Evolutionary conservation across 345 rosid genomes (phyloP), one percentile per base, ranked within the genome.

Genomic region (Hevea brasiliensis): DNA sequence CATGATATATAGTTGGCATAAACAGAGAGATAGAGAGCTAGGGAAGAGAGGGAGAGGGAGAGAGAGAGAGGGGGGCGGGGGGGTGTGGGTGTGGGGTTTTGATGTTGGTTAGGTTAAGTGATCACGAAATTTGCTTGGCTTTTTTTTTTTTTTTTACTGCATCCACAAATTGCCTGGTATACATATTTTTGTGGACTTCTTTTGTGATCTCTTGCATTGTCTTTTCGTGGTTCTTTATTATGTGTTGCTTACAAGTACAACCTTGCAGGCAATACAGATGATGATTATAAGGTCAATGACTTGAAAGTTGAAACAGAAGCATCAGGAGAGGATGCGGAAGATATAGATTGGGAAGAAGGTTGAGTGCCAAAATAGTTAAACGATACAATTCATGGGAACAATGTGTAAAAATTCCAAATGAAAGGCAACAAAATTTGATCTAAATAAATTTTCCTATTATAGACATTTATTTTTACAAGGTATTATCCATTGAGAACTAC

Each of bases 331-430:
- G 92, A 92, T 3, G 94, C 88, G 10, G 97, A 92, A 14, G 55
- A 50, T 47, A 72, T 89, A 14, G 94, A 88, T 58, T 92, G 98
- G 95, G 97, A 92, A 87, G 97, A 94, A 89, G 94, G 89, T 58
- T 91, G 78, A 89, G 60, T 53, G 56, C 27, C 10, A 41, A 32
- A 42, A 15, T 18, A 26, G 10, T n/a, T 10, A n/a, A 32, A 9
- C 6, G 15, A 50, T 32, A 24, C n/a, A 18, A 23, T 12, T 17
- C 18, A 5, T 20, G 68, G 7, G 14, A 26, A 45, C 24, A 15
- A 18, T 65, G 18, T 42, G 21, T 65, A 12, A 13, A 17, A 55
- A 55, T 56, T 68, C 51, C 35, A 37, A 37, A 21, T 17, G n/a
- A 21, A 26, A 48, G 53, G 53, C 14, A 14, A 12, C 13, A 48